Evolutionary conservation across 2,329 filamentous ascomycete species (phyloP).

Genomic region (Cadophora sp.): DNA sequence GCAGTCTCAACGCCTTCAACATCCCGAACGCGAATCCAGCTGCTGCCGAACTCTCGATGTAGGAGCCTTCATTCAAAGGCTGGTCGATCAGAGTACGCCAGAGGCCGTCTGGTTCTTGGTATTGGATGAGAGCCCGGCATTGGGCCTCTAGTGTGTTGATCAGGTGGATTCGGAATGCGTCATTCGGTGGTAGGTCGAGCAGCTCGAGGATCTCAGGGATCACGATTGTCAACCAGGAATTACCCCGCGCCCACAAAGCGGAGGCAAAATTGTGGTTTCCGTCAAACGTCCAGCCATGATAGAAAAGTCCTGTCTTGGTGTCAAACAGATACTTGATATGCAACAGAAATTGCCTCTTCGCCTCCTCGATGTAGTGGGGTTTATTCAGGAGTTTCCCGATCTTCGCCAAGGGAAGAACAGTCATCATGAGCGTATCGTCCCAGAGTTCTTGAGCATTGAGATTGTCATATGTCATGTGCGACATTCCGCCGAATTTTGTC

Average conservation of each 20-base stretch:
- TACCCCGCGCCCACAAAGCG: constrained; percentile 65
- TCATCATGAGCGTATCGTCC: constrained; percentile 92
- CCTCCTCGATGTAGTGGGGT: constrained; percentile 78
- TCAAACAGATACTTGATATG: constrained; percentile 84
- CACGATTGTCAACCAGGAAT: constrained; percentile 82
- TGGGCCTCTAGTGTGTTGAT: constrained; percentile 72
- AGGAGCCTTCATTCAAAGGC: constrained; percentile 78
- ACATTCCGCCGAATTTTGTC: constrained; percentile 66
- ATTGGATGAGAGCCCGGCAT: constrained; percentile 64
- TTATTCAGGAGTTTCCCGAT: constrained; percentile 69
- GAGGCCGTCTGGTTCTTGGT: constrained; percentile 68
- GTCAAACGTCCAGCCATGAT: constrained; percentile 82
- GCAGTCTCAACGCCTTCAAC: constrained; percentile 73
- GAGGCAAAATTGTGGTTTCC: constrained; percentile 67
- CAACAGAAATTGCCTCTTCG: constrained; percentile 77
- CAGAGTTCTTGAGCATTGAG: constrained; percentile 78
- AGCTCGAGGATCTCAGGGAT: constrained; percentile 83
- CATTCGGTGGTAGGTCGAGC: constrained; percentile 62
- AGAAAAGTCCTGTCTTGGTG: constrained; percentile 71
- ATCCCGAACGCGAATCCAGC: constrained; percentile 84
- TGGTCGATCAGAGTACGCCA: constrained; percentile 80
- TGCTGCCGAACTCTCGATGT: constrained; percentile 78
- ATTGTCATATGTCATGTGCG: constrained; percentile 55
- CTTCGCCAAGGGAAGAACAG: constrained; percentile 79
- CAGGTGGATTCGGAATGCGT: constrained; percentile 59